Conservation (phyloP, 1,284 basidiomycete species). For the Ustilago crameri region DNA sequence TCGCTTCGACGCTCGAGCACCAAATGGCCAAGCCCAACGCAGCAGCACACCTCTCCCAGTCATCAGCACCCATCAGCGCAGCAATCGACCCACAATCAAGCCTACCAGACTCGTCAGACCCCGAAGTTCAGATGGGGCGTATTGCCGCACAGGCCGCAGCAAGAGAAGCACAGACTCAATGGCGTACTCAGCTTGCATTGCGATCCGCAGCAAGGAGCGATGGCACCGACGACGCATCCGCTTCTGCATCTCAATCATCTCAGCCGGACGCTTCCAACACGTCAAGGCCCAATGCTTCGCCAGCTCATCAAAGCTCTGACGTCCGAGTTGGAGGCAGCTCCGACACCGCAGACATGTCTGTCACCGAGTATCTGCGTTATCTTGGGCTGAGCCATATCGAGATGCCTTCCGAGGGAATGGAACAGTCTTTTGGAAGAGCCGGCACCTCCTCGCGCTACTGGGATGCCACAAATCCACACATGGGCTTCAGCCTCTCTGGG, state of each 20-base stretch:
- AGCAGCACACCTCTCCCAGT: background rate
- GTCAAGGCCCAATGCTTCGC: background rate
- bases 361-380: slow-evolving; percentile 41
- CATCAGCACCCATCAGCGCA: slow-evolving; percentile 17
- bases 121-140: slow-evolving; percentile 40
- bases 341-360: slow-evolving; percentile 20
- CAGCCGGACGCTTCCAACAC: background rate
- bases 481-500: slow-evolving; percentile 54
- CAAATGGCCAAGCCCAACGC: slow-evolving; percentile 21
- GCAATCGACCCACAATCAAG: slow-evolving; percentile 19
- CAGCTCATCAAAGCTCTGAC: background rate
- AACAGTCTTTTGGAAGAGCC: slow-evolving; percentile 44
- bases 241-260: background rate
- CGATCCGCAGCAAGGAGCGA: slow-evolving; percentile 19
- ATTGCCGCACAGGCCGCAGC: slow-evolving; percentile 54
- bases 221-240: background rate
- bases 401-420: slow-evolving; percentile 44
- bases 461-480: slow-evolving; percentile 38
- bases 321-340: background rate
- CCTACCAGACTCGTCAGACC: slow-evolving; percentile 11
- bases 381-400: slow-evolving; percentile 53
- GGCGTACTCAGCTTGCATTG: slow-evolving; percentile 50
- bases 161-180: slow-evolving; percentile 50
- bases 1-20: slow-evolving; percentile 32
- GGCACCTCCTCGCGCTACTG: slow-evolving; percentile 17